A percentile compares a stretch with the other conserved stretches of the same genome.
Evolutionary conservation across 2,329 filamentous ascomycete species (phyloP).

Genomic region (Knufia fluminis): DNA sequence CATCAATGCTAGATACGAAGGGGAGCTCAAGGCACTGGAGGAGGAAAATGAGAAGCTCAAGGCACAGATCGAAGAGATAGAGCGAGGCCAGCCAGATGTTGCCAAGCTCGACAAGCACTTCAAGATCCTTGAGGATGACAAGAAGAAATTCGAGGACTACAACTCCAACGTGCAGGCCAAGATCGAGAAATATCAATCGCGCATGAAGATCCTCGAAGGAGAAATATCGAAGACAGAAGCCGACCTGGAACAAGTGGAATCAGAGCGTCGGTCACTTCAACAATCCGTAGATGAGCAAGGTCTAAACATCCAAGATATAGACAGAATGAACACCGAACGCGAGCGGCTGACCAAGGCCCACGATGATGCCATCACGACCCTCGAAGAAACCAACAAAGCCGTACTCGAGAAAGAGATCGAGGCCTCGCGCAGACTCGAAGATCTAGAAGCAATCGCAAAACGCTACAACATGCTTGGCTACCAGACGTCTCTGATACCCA

Average conservation of each 20-base stretch:
- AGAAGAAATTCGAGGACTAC: conserved; percentile 90
- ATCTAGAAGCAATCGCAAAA: conserved; percentile 82
- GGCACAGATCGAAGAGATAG: conserved; percentile 79
- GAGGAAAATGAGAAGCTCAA: conserved; percentile 71
- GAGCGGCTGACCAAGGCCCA: conserved; percentile 87
- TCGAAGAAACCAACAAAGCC: conserved; percentile 77
- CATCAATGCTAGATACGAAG: conserved; percentile 72
- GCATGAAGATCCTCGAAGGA: conserved; percentile 72
- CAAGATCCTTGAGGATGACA: conserved; percentile 90
- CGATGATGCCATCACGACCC: conserved; percentile 61
- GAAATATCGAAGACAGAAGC: conserved; percentile 70
- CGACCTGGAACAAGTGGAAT: conserved; percentile 70
- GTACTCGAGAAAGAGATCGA: conserved; percentile 83
- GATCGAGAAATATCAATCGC: conserved; percentile 77
- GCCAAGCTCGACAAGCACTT: conserved; percentile 79
- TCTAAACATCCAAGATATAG: conserved; percentile 95
- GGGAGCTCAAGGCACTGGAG: conserved; percentile 77
- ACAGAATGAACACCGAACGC: conserved; percentile 93
- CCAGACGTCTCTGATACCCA: conserved; percentile 81
- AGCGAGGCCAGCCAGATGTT: conserved; percentile 76
- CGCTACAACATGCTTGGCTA: conserved; percentile 91
- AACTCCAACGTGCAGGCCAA: conserved; percentile 75
- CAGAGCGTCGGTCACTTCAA: conserved; percentile 71
- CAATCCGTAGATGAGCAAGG: conserved; percentile 83
- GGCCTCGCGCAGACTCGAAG: conserved; percentile 75